Evolutionary conservation across 1,139 yeast species (phyloP).

Genomic region (Nadsonia commutata): DNA sequence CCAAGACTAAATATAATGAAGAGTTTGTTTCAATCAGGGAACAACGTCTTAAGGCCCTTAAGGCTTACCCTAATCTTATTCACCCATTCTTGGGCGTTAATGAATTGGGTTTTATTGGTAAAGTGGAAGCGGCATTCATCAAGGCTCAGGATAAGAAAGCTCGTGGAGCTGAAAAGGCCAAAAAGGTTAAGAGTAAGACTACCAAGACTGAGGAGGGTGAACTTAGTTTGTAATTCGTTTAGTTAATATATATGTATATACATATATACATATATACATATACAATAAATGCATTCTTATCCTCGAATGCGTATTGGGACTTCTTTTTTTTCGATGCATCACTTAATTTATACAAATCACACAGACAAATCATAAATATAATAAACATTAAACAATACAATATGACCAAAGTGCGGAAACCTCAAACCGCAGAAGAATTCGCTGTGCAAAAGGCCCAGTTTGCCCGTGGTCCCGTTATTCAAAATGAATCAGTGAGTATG

Average conservation of each 20-base stretch:
- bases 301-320: no score
- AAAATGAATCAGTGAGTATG: conserved; percentile 11
- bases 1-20: not conserved
- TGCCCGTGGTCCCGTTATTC: conserved; percentile 18
- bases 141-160: not conserved
- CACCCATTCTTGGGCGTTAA: not conserved
- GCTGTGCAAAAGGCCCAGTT: conserved; percentile 16
- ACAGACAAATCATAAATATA: no score
- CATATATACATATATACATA: no score
- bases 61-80: not conserved
- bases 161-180: no score
- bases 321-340: no score
- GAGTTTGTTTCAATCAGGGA: not conserved
- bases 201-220: not conserved
- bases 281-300: no score
- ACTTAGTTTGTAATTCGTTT: no score
- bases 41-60: not conserved
- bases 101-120: not conserved
- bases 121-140: not conserved
- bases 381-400: no score
- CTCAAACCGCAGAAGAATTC: conserved; percentile 22
- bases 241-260: no score
- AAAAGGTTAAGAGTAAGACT: not conserved
- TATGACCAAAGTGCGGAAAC: conserved; percentile 14
- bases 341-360: no score